A percentile compares a stretch with the other conserved stretches of the same genome.
phyloP scores from a whole-genome alignment of 2,329 filamentous ascomycete genomes.

The Nigrospora sphaerica region DNA sequence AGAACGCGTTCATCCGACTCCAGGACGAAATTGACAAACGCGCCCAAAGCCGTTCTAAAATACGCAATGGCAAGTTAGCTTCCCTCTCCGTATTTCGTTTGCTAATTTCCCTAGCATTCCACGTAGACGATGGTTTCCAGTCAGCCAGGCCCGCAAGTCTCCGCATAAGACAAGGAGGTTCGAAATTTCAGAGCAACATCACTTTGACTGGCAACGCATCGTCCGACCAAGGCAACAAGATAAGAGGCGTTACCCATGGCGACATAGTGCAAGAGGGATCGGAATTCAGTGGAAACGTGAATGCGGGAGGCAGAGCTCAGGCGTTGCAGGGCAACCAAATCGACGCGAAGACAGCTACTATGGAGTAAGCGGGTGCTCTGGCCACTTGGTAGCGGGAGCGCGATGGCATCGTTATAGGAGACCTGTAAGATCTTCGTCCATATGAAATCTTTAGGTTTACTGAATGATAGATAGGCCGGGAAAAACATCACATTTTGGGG shows the following conservation, averaged over 20 bases:
- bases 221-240: background rate
- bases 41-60: too few species aligned
- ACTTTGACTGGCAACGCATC: background rate
- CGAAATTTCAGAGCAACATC: background rate
- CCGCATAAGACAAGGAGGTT: background rate
- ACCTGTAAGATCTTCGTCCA: too few species aligned
- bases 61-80: too few species aligned
- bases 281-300: background rate
- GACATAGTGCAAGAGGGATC: background rate
- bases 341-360: background rate
- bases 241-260: background rate
- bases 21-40: slow-evolving; percentile 4
- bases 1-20: background rate
- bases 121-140: too few species aligned
- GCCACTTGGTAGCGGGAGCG: too few species aligned
- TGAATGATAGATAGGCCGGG: too few species aligned
- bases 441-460: too few species aligned
- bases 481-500: too few species aligned
- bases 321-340: background rate
- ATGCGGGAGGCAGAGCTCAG: background rate
- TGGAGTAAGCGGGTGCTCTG: background rate
- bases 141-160: background rate
- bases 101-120: too few species aligned
- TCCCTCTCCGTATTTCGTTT: too few species aligned
- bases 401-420: too few species aligned